Percentiles rank a stretch among this genome's conserved stretches.
These are phyloP conservation scores for Oryza longistaminata DNA, from an alignment of 176 grass and related monocot genomes.

Conservation along the genomic window DNA sequence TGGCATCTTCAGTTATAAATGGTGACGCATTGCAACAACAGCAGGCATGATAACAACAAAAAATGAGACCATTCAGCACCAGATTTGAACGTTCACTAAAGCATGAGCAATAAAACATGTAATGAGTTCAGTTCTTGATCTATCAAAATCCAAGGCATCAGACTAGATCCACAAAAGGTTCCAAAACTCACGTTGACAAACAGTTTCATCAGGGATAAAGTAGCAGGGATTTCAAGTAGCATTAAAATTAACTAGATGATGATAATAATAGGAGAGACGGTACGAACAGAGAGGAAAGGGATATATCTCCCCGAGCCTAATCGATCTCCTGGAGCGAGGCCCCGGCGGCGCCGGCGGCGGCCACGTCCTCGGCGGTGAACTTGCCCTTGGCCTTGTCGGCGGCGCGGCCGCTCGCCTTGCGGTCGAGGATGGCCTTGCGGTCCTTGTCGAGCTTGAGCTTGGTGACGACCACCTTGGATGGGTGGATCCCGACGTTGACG, in stretches of 20 bases:
- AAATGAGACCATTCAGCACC: background rate
- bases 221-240: slow-evolving; percentile 13
- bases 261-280: slow-evolving; percentile 6
- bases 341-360: slow-evolving; percentile 48
- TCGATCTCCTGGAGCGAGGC: slow-evolving; percentile 96
- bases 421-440: slow-evolving; percentile 84
- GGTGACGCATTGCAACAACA: background rate
- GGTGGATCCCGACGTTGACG: slow-evolving; percentile 87
- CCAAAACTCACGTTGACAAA: slow-evolving; percentile 32
- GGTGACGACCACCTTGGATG: slow-evolving; percentile 74
- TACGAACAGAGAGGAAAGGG: background rate
- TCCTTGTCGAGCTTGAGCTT: slow-evolving; percentile 99
- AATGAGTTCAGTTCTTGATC: slow-evolving; percentile 34
- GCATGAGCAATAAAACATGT: slow-evolving; percentile 7
- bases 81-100: background rate
- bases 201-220: slow-evolving; percentile 33
- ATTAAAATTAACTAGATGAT: slow-evolving; percentile 34
- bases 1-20: background rate
- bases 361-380: slow-evolving; percentile 88
- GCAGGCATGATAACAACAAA: background rate
- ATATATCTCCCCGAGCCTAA: slow-evolving; percentile 36
- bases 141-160: slow-evolving; percentile 33
- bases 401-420: slow-evolving; percentile 80
- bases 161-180: slow-evolving; percentile 36
- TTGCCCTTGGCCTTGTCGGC: slow-evolving; percentile 98